Base-by-base conservation (phyloP, 2,329 filamentous ascomycete species). In the Podosphaera xanthii region DNA sequence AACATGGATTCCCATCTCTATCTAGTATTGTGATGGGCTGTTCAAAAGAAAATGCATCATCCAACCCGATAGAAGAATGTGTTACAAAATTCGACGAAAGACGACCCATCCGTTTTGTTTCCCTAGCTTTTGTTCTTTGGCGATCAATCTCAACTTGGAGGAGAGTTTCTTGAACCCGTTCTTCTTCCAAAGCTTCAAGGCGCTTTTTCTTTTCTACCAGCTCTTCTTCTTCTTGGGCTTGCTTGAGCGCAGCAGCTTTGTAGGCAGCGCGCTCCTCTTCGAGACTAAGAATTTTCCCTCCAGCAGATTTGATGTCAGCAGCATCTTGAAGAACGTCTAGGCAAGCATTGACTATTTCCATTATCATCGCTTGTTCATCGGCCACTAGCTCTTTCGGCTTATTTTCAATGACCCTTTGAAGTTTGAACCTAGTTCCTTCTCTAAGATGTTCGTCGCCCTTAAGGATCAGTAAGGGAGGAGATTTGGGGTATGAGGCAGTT, bases 401-500 rank as follows among this genome's bases (percentile, higher is more conserved):
- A 0, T 75, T 76, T 65, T 83, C 78, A 59, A 84, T 71, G 58
- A 78, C 79, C 59, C 78, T 81, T 62, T 82, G 78, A 14, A 94
- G 77, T 66, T 84, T 85, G 68, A 81, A 84, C 60, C 79, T 76
- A 1, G 85, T 87, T 58, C 79, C 82, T 65, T 85, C 83, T 50
- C 82, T 81, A 59, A 95, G 74, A 52, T 78, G 76, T 34, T 76
- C 74, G 49, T 81, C 73, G 59, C 82, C 76, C 63, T 86, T 83
- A 52, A 94, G 68, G 3, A 77, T 81, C 12, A 95, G 72, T 9
- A 87, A 73, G 1, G 90, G 90, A 1, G 82, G 74, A 1, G 88
- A 86, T 68, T 87, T 94, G 3, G 91, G 92, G 69, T 97, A 97
- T 0, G 90, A 94, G 5, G 89, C 86, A 7, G 88, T 92, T 64